Evolutionary conservation across 2,329 filamentous ascomycete species (phyloP).

Genomic region (Diaporthe batatas): DNA sequence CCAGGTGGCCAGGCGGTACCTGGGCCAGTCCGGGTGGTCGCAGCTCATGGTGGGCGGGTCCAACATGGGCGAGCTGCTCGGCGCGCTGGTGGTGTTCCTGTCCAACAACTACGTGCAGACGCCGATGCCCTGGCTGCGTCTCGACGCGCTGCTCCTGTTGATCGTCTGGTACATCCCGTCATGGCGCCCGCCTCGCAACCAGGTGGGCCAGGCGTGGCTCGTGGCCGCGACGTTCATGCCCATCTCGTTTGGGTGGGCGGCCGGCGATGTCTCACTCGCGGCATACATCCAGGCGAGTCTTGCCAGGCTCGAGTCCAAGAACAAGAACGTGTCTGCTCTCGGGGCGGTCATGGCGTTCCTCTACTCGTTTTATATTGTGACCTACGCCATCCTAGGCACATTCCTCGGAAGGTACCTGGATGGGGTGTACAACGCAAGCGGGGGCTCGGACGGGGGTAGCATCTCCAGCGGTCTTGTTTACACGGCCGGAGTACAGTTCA

Average conservation of each 20-base stretch:
- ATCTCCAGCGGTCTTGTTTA: conserved; percentile 57
- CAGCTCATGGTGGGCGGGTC: conserved; percentile 65
- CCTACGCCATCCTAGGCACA: conserved; percentile 42
- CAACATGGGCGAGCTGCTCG: conserved; percentile 64
- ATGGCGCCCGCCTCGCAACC: conserved; percentile 56
- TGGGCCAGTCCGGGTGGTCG: conserved; percentile 62
- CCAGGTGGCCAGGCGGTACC: conserved; percentile 59
- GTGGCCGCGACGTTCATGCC: conserved; percentile 61
- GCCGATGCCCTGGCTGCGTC: conserved; percentile 64
- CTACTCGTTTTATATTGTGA: conserved; percentile 62
- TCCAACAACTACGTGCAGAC: conserved; percentile 62
- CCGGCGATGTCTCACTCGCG: conserved; percentile 63
- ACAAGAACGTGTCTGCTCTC: conserved; percentile 60
- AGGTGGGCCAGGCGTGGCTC: conserved; percentile 61
- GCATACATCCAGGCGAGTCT: conserved; percentile 65
- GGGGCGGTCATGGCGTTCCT: conserved; percentile 66
- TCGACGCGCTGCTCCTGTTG: conserved; percentile 60
- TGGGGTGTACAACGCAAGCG: conserved; percentile 52
- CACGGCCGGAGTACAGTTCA: conserved; percentile 62
- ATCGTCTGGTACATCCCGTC: conserved; percentile 64
- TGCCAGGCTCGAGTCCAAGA: conserved; percentile 58
- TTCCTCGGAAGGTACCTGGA: conserved; percentile 62
- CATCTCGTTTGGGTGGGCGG: conserved; percentile 64
- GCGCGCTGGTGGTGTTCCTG: conserved; percentile 62
- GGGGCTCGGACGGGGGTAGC: conserved; percentile 48